Evolutionary conservation across 352 stramenopile genomes (phyloP), one percentile per base, ranked within the genome.

Genomic region (Plasmopara muralis): DNA sequence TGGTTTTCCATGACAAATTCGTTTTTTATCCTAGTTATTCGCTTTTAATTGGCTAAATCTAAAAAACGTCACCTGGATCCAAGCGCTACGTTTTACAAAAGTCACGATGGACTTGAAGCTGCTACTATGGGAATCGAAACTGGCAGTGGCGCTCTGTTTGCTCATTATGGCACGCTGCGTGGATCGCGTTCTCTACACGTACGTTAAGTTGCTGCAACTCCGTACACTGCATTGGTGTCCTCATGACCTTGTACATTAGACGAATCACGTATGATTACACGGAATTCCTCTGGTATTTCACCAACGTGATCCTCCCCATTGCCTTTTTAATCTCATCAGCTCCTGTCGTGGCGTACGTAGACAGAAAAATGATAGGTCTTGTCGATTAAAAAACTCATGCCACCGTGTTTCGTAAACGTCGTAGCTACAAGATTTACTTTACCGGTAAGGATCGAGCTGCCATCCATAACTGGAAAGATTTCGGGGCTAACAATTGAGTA

Each of bases 271-370:
- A 90, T 55, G 80, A 89, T 53, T 93, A 93, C 65, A 83, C 71
- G n/a, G 67, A 72, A 16, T 93, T 90, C 57, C 74, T 93, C 9
- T 95, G 82, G 82, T 95, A 93, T 60, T 93, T 93, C 33, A 78
- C 76, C 30, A 90, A 92, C 55, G 67, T 91, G 34, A 85, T 95
- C 57, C 70, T 87, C 28, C 77, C 78, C 38, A 63, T 93, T 33
- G 72, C 76, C 12, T 95, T 92, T 54, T 46, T 89, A 1, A 57
- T 85, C 28, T 89, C 78, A 6, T 82, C 77, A 18, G 85, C 77
- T 62, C 84, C 84, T 10, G 66, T 93, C 2, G 82, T 91, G 28
- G 70, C 70, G 78, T 85, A 75, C 39, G 66, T 72, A 16, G 20
- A 25, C 20, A 25, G 3, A 25, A 9, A 29, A 33, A 18, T 41